phyloP scores from a whole-genome alignment of 2,329 filamentous ascomycete genomes.

The Xylariaceae sp. region DNA sequence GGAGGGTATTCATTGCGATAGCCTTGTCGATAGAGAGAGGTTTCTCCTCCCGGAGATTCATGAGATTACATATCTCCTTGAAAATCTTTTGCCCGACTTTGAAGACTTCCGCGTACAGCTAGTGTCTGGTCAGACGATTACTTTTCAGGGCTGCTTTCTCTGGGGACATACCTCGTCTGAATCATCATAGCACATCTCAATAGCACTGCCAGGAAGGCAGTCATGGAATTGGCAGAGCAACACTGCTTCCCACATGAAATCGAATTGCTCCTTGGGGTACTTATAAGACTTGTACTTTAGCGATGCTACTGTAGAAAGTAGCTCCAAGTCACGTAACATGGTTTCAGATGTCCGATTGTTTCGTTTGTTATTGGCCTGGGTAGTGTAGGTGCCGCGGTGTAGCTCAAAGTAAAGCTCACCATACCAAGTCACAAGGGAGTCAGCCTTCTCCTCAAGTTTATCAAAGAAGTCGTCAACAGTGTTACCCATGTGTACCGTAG shows the following conservation, averaged over 20 bases:
- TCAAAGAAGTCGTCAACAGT: constrained; percentile 96
- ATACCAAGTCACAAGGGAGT: constrained; percentile 89
- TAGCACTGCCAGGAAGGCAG: constrained; percentile 88
- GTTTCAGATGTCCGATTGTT: constrained; percentile 87
- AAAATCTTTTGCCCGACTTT: constrained; percentile 69
- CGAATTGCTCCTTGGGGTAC: constrained; percentile 91
- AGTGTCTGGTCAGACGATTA: constrained; percentile 3
- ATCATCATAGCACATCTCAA: constrained; percentile 98
- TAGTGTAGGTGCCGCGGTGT: constrained; percentile 95
- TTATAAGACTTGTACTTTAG: constrained; percentile 69
- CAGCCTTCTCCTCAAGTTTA: constrained; percentile 71
- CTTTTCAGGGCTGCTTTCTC: not conserved
- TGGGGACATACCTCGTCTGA: constrained; percentile 66
- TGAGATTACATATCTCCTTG: constrained; percentile 61
- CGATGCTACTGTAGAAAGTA: constrained; percentile 80
- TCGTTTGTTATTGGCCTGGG: constrained; percentile 93
- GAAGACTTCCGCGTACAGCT: constrained; percentile 81
- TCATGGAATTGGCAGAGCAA: constrained; percentile 97
- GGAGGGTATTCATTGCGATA: constrained; percentile 76
- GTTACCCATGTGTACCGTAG: constrained; percentile 81
- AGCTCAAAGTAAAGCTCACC: constrained; percentile 98
- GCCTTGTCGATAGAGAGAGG: constrained; percentile 41
- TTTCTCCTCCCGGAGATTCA: constrained; percentile 55
- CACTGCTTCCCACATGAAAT: constrained; percentile 91
- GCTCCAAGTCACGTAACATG: constrained; percentile 81